Conservation (phyloP, 345 rosid species). For the Rhizophora apiculata region DNA sequence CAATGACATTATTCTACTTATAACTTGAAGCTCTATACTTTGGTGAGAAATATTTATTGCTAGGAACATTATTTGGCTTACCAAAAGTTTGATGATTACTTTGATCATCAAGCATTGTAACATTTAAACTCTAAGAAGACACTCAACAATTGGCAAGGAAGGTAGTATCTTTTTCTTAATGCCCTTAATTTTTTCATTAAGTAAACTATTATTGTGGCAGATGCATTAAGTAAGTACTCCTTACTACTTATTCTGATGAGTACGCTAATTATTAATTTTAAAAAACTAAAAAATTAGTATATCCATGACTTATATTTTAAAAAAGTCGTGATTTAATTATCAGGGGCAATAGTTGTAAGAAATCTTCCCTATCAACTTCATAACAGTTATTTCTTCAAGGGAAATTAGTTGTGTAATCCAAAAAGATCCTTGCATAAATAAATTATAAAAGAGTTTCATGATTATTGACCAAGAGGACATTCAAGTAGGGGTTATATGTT, state of each 20-base stretch:
- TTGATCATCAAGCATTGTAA: too few relatives aligned
- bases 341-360: too few relatives aligned
- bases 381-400: conserved; percentile 7
- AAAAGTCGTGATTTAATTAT: not conserved
- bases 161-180: not conserved
- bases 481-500: not conserved
- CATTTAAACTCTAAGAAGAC: not conserved
- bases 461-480: conserved; percentile 2
- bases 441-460: conserved; percentile 4
- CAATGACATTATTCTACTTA: too few relatives aligned
- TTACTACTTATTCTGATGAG: conserved; percentile 2
- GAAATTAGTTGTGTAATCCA: conserved; percentile 5
- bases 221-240: not conserved
- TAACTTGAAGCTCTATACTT: too few relatives aligned
- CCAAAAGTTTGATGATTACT: too few relatives aligned
- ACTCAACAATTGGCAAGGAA: not conserved
- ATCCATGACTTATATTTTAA: not conserved
- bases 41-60: too few relatives aligned
- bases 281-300: conserved; percentile 10
- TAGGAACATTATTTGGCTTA: too few relatives aligned
- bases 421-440: not conserved
- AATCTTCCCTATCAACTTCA: too few relatives aligned
- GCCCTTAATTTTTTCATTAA: not conserved
- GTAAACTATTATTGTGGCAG: not conserved
- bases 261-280: conserved; percentile 2